Base-by-base conservation (phyloP, 1,284 basidiomycete genomes). In the Cryptococcus sp. region DNA sequence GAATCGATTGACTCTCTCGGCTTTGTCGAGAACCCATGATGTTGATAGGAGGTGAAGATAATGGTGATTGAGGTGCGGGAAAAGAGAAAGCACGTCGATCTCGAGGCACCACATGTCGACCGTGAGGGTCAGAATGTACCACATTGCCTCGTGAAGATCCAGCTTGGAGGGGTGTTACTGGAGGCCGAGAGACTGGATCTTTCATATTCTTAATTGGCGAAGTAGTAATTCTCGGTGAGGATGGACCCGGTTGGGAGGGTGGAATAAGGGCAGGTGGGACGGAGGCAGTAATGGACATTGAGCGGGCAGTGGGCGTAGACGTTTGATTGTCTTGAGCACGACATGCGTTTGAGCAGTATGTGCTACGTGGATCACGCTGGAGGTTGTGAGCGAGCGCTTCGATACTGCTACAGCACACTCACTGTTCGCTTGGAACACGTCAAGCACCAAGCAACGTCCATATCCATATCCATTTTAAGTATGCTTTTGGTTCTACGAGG, bases 51-150 rank as follows among this genome's bases (percentile, higher is more conserved):
- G 53, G 30, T 4, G 63, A 50, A 30, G 58, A 23, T 23, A 23
- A 46, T n/a, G 46, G 41, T 5, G 58, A 47, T 7, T 68, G 63
- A 0, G 62, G 52, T 4, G 67, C 65, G 2, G 72, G 71, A 53
- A 74, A 73, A 5, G 73, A 75, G 61, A 70, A 74, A 0, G 73
- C 72, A 33, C 73, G 65, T 15, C 72, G 65, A 55, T 70, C 71
- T 15, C 73, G 59, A 8, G 54, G 44, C 8, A 31, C 5, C 6
- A 8, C 14, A 5, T 38, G 36, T 14, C 4, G 42, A 13, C 13
- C 11, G 10, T 10, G 3, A 30, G 23, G 47, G 41, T 51, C 46
- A 37, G 54, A 33, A 35, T 35, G 46, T 32, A 46, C 41, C 7
- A 46, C 44, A 35, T 43, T 45, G 30, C 33, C 56, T 6, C 36